A percentile compares a stretch with the other conserved stretches of the same genome.
Conservation (phyloP, 495 filamentous ascomycete genomes). For the Xeromyces bisporus region DNA sequence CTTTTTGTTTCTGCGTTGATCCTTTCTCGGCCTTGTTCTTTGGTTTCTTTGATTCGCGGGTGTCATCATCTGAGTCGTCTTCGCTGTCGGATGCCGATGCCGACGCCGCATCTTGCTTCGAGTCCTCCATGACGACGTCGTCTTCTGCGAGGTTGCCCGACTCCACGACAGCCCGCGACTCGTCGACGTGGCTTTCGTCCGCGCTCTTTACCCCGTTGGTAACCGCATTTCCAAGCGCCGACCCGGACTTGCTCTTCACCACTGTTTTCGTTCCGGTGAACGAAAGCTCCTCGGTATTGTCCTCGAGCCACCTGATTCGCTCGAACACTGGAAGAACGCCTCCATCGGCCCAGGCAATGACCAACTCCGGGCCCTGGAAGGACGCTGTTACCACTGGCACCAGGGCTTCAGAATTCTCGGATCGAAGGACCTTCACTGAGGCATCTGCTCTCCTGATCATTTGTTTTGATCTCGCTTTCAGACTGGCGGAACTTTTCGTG, state of each 20-base stretch:
- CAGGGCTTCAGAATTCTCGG: conserved; percentile 23
- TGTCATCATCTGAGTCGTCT: conserved; percentile 26
- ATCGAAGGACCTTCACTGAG: conserved; percentile 31
- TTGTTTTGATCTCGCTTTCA: conserved; percentile 31
- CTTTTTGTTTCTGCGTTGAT: conserved; percentile 13
- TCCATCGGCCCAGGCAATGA: conserved; percentile 38
- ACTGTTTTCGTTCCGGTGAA: conserved; percentile 32
- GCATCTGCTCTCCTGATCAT: conserved; percentile 34
- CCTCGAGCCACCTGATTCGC: conserved; percentile 32
- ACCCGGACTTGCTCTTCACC: conserved; percentile 26
- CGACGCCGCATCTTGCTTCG: conserved; percentile 18
- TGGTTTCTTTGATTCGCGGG: conserved; percentile 16
- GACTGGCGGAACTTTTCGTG: conserved; percentile 15
- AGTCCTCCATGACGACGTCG: conserved; percentile 37
- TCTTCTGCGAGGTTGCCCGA: conserved; percentile 23
- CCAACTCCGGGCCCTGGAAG: conserved; percentile 32
- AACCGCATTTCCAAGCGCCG: conserved; percentile 21
- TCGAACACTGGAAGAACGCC: conserved; percentile 40
- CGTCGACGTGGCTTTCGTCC: conserved; percentile 50
- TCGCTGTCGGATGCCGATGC: conserved; percentile 21
- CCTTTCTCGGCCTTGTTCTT: conserved; percentile 17
- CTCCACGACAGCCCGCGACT: conserved; percentile 53
- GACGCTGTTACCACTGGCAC: conserved; percentile 30
- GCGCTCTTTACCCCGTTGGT: conserved; percentile 45
- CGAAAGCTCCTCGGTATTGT: conserved; percentile 27